Percentiles rank a stretch among this genome's conserved stretches.
Conservation (phyloP, 148 eudicot genomes). For the Rhododendron griersonianum region DNA sequence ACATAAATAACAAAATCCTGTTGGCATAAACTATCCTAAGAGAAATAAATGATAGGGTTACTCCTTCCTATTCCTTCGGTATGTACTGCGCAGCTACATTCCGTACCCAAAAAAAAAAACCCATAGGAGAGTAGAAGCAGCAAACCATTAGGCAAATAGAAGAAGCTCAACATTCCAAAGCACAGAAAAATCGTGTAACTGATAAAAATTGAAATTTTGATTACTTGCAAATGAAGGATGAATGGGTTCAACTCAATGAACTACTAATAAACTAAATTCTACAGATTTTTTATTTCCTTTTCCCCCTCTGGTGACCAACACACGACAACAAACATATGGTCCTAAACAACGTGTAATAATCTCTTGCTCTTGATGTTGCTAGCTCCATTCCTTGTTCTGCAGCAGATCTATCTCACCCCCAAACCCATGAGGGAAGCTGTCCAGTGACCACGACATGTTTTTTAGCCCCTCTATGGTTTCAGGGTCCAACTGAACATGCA, state of each 20-base stretch:
- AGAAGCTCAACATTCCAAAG: neutral
- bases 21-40: too few species aligned
- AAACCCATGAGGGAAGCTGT: neutral
- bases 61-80: too few species aligned
- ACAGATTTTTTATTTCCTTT: neutral
- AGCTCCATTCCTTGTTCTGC: neutral
- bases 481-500: neutral
- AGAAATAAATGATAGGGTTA: too few species aligned
- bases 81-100: too few species aligned
- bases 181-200: neutral
- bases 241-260: neutral
- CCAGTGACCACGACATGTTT: neutral
- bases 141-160: neutral
- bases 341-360: too few species aligned
- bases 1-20: too few species aligned
- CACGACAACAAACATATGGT: neutral
- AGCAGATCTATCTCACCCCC: neutral
- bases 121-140: neutral
- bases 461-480: neutral
- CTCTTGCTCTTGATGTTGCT: neutral
- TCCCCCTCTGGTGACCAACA: neutral
- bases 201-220: neutral
- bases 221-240: neutral
- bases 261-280: neutral
- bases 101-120: too few species aligned